Base-by-base conservation (phyloP, 352 stramenopile species). In the Plasmopara muralis region DNA sequence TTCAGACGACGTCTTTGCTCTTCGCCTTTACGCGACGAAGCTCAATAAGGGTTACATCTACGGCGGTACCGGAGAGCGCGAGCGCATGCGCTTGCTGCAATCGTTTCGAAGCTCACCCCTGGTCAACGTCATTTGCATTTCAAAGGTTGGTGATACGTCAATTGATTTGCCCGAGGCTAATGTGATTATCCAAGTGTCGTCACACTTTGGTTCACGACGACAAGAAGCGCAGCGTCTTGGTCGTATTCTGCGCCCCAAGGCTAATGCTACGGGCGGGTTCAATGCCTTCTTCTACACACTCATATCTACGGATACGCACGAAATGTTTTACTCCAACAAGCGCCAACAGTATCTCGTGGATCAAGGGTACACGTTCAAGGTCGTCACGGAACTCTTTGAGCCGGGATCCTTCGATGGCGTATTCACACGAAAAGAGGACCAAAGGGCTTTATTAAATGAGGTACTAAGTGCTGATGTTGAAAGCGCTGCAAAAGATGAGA, bases 211-310 rank as follows among this genome's bases (percentile, higher is more conserved):
- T 29, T 98, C 95, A 49, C 83, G 97, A n/a, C 88, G 97, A 44
- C 97, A 99, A 84, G 97, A 99, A 66, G 97, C 97, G 6, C 97
- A 99, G 68, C 89, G 97, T 25, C 77, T 99, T 10, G 97, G 97
- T n/a, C 89, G 97, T 43, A 99, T 99, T 77, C 70, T 99, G 47
- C 89, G 97, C 16, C 96, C 97, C 12, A 99, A 99, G 71, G 81
- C 86, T 20, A 95, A 93, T 34, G 81, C 93, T 41, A 98, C 92
- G 2, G 93, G 97, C 47, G 96, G 96, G 34, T 99, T 98, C 70
- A 99, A 99, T 65, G 97, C 97, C 5, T 99, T 99, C 77, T 99
- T 99, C 66, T 99, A 99, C 79, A 99, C 97, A 30, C 79, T 99
- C 20, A 97, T 99, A 43, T 98, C 94, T 47, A 98, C 93, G 8